Evolutionary conservation across 1,284 basidiomycete species (phyloP).

Genomic region (Cutaneotrichosporon sp.): DNA sequence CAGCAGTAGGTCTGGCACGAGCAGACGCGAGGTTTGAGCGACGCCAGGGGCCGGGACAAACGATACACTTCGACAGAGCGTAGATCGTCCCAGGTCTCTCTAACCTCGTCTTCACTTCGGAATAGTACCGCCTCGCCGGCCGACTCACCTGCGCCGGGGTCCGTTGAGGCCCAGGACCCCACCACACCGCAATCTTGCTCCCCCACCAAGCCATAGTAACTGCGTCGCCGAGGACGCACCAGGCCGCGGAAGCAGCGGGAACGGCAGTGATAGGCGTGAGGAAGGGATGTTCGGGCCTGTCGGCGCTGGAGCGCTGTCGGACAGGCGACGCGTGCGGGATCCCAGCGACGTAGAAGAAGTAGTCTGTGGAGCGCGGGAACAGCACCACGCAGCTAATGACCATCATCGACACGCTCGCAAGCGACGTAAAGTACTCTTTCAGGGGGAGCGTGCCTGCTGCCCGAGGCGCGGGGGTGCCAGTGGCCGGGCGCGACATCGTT

Average conservation of each 20-base stretch:
- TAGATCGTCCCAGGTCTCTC: not conserved
- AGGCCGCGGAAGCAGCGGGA: slow-evolving; percentile 59
- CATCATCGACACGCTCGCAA: slow-evolving; percentile 65
- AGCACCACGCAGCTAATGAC: slow-evolving; percentile 62
- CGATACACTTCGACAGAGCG: no score
- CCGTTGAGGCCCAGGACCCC: not conserved
- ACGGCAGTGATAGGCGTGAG: slow-evolving; percentile 61
- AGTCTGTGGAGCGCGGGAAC: slow-evolving; percentile 58
- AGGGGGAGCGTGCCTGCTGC: slow-evolving; percentile 30
- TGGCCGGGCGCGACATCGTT: not conserved
- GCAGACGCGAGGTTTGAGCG: not conserved
- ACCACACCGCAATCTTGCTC: slow-evolving; percentile 59
- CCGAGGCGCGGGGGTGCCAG: not conserved
- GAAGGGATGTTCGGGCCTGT: slow-evolving; percentile 62
- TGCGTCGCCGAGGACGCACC: slow-evolving; percentile 57
- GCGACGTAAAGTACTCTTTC: slow-evolving; percentile 61
- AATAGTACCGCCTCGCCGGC: no score
- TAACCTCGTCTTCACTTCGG: not conserved
- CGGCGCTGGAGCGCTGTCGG: slow-evolving; percentile 39
- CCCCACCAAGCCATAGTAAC: slow-evolving; percentile 70
- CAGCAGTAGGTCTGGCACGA: no score
- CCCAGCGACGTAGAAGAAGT: slow-evolving; percentile 35
- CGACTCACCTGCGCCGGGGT: no score
- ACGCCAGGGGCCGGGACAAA: not conserved
- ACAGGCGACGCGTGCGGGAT: slow-evolving; percentile 8